These are phyloP conservation scores for Dendryphion nanum DNA, from an alignment of 2,329 filamentous ascomycete genomes.

Conservation along the genomic window DNA sequence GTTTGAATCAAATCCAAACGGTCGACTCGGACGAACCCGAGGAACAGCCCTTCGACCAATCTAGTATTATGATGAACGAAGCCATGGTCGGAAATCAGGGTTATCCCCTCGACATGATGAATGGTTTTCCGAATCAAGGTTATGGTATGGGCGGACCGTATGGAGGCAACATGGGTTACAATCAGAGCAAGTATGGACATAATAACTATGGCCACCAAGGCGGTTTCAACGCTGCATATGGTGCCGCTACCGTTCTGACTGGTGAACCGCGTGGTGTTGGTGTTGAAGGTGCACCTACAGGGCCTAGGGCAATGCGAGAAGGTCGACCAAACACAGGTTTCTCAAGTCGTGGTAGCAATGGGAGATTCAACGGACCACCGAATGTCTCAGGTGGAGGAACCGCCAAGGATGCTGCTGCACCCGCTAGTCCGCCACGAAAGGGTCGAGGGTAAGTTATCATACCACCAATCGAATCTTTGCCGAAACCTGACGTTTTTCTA, in stretches of 20 bases:
- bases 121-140: slow-evolving; percentile 59
- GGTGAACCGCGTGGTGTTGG: slow-evolving; percentile 54
- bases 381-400: no score
- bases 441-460: slow-evolving; percentile 28
- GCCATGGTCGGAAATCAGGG: slow-evolving; percentile 24
- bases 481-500: not conserved
- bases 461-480: not conserved
- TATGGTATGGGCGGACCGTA: slow-evolving; percentile 47
- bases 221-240: slow-evolving; percentile 41
- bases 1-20: slow-evolving; percentile 34
- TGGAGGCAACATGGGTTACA: slow-evolving; percentile 37
- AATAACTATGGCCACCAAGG: slow-evolving; percentile 45
- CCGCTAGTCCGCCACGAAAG: slow-evolving; percentile 25
- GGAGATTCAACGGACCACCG: slow-evolving; percentile 19
- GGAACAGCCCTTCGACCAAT: slow-evolving; percentile 20
- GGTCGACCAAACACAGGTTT: slow-evolving; percentile 80
- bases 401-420: no score
- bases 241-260: slow-evolving; percentile 36
- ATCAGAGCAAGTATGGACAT: slow-evolving; percentile 39
- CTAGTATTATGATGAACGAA: slow-evolving; percentile 23
- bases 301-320: slow-evolving; percentile 91
- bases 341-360: slow-evolving; percentile 54
- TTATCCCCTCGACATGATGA: slow-evolving; percentile 30
- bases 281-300: slow-evolving; percentile 74
- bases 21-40: slow-evolving; percentile 27